Percentiles rank a stretch among this genome's conserved stretches.
These are phyloP conservation scores for Leccinum fuscescens DNA, from an alignment of 1,284 basidiomycete species.

Conservation along the genomic window DNA sequence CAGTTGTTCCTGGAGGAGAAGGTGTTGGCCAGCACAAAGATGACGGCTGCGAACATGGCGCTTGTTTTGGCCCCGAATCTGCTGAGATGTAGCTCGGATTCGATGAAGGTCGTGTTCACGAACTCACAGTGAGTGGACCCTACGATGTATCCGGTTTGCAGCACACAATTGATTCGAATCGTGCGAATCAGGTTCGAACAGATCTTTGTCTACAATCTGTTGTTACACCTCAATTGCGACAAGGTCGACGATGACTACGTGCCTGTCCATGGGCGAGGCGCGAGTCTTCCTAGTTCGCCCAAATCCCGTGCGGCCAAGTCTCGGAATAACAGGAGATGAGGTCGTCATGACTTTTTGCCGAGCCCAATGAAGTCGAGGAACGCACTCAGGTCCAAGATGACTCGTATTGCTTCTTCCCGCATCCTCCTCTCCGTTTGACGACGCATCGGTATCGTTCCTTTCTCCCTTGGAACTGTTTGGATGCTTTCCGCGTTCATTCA, in stretches of 20 bases:
- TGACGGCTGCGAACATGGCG: conserved; percentile 78
- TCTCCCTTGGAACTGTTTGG: neutral
- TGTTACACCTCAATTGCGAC: conserved; percentile 74
- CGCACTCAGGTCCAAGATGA: neutral
- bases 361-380: neutral
- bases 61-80: conserved; percentile 90
- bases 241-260: conserved; percentile 73
- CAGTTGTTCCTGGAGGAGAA: conserved; percentile 83
- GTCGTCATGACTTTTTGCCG: neutral
- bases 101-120: conserved; percentile 82
- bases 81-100: conserved; percentile 77
- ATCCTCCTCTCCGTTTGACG: neutral
- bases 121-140: conserved; percentile 72
- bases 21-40: conserved; percentile 74
- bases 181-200: conserved; percentile 68
- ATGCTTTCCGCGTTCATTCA: neutral
- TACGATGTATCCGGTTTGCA: neutral
- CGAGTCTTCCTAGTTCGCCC: conserved; percentile 36
- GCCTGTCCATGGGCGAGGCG: conserved; percentile 75
- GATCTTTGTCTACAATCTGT: conserved; percentile 79
- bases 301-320: conserved; percentile 35
- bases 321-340: conserved; percentile 31
- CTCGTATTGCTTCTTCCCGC: neutral
- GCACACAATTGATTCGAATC: neutral
- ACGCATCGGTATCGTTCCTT: neutral